These are phyloP conservation scores for Boletus subparvulus DNA, from an alignment of 768 basidiomycete species.

Conservation along the genomic window DNA sequence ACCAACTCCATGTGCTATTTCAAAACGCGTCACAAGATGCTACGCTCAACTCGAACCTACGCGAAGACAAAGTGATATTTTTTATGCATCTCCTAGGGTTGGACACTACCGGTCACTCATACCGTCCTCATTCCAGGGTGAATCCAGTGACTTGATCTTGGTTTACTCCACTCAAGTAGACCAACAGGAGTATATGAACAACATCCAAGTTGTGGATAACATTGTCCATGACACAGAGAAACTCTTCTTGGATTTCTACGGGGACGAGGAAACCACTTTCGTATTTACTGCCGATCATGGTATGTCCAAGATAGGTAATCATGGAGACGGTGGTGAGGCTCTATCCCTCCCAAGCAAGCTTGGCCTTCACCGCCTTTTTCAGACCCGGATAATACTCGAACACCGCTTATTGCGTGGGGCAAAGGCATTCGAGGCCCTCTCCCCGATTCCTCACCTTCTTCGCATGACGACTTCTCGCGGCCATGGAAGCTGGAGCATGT, in stretches of 20 bases:
- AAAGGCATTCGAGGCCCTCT: constrained; percentile 72
- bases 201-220: constrained; percentile 74
- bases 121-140: constrained; percentile 77
- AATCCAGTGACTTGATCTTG: background rate
- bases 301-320: constrained; percentile 86
- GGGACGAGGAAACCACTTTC: constrained; percentile 67
- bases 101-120: constrained; percentile 86
- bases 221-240: constrained; percentile 68
- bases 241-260: constrained; percentile 62
- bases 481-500: constrained; percentile 62
- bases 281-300: constrained; percentile 90
- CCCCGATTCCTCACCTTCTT: constrained; percentile 50
- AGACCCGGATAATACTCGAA: constrained; percentile 89
- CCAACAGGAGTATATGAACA: constrained; percentile 80
- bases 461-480: constrained; percentile 68
- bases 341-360: background rate
- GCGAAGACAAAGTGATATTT: constrained; percentile 63
- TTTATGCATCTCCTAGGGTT: constrained; percentile 83
- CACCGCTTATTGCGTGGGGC: constrained; percentile 83
- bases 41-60: constrained; percentile 50
- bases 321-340: constrained; percentile 77
- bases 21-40: constrained; percentile 59
- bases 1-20: constrained; percentile 62
- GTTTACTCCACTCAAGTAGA: background rate
- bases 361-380: constrained; percentile 4